Percentiles rank a stretch among this genome's conserved stretches.
Evolutionary conservation across 306 rosid species (phyloP).

Genomic region (Herpetospermum pedunculosum): DNA sequence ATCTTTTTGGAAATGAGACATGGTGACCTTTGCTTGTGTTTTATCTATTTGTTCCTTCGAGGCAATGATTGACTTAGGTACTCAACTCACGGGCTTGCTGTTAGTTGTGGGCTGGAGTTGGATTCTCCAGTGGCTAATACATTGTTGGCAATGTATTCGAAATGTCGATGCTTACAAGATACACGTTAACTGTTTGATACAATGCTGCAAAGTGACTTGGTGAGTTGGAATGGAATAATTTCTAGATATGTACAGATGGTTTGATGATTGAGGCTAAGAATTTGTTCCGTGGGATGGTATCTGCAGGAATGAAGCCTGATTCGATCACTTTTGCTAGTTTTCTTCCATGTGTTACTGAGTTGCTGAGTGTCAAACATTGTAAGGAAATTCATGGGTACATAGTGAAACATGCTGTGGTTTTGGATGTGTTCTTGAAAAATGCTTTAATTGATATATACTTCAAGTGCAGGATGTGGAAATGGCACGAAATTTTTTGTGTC

Average conservation of each 20-base stretch:
- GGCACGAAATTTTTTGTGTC: slow-evolving; percentile 38
- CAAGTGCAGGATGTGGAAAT: slow-evolving; percentile 45
- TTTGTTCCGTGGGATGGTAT: slow-evolving; percentile 45
- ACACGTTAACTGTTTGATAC: slow-evolving; percentile 38
- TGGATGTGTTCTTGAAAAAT: slow-evolving; percentile 57
- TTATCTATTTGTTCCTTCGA: slow-evolving; percentile 47
- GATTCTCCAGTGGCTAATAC: slow-evolving; percentile 53
- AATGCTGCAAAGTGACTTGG: slow-evolving; percentile 41
- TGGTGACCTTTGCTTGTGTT: slow-evolving; percentile 43
- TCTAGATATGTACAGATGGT: slow-evolving; percentile 61
- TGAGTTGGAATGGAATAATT: slow-evolving; percentile 66
- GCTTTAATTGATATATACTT: slow-evolving; percentile 53
- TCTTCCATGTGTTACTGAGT: slow-evolving; percentile 49
- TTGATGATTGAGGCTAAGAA: slow-evolving; percentile 34
- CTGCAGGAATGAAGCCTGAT: slow-evolving; percentile 49
- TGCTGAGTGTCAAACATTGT: slow-evolving; percentile 32
- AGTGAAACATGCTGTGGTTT: slow-evolving; percentile 34
- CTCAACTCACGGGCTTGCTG: slow-evolving; percentile 57
- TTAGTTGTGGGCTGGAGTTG: slow-evolving; percentile 43
- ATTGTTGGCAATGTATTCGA: slow-evolving; percentile 49
- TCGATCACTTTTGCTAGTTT: slow-evolving; percentile 54
- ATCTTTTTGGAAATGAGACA: slow-evolving; percentile 44
- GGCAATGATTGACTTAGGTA: slow-evolving; percentile 38
- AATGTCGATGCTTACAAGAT: slow-evolving; percentile 34
- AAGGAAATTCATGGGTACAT: slow-evolving; percentile 61